A percentile compares a stretch with the other conserved stretches of the same genome.
Conservation (phyloP, 306 rosid genomes). For the Mucuna pruriens region DNA sequence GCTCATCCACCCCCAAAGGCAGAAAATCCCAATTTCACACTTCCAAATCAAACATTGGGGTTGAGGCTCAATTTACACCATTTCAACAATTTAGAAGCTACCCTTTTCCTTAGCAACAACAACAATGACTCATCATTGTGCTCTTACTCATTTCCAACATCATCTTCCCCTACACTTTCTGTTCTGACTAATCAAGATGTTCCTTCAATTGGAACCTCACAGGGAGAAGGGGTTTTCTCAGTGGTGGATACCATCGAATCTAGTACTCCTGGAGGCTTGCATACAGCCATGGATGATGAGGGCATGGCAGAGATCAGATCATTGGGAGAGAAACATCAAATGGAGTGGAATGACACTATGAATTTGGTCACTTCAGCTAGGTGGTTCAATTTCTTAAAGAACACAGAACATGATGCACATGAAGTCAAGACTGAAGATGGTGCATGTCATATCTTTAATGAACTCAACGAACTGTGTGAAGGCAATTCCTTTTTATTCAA, state of each 20-base stretch:
- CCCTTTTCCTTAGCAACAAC: constrained; percentile 46
- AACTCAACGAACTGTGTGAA: too few species aligned
- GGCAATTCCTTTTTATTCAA: constrained; percentile 71
- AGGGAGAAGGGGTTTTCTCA: constrained; percentile 44
- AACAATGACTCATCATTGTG: constrained; percentile 35
- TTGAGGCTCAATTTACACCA: constrained; percentile 64
- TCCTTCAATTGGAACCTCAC: constrained; percentile 41
- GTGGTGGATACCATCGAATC: constrained; percentile 30
- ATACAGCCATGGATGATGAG: constrained; percentile 74
- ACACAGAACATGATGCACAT: constrained; percentile 49
- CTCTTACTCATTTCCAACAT: constrained; percentile 48
- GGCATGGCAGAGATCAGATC: constrained; percentile 75
- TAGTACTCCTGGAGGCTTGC: constrained; percentile 40
- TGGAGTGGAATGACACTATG: constrained; percentile 77
- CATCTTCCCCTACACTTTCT: constrained; percentile 49
- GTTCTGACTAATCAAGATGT: constrained; percentile 46
- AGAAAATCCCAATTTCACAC: constrained; percentile 52
- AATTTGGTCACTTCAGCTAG: constrained; percentile 65
- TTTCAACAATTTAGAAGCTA: constrained; percentile 53
- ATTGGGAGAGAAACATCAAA: constrained; percentile 72
- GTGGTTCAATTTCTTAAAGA: constrained; percentile 68
- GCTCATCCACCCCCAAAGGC: constrained; percentile 40
- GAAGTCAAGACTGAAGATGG: constrained; percentile 45
- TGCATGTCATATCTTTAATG: too few species aligned
- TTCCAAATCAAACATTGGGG: constrained; percentile 70